Conservation (phyloP, 495 filamentous ascomycete genomes). For the Penicillium diatomitis region DNA sequence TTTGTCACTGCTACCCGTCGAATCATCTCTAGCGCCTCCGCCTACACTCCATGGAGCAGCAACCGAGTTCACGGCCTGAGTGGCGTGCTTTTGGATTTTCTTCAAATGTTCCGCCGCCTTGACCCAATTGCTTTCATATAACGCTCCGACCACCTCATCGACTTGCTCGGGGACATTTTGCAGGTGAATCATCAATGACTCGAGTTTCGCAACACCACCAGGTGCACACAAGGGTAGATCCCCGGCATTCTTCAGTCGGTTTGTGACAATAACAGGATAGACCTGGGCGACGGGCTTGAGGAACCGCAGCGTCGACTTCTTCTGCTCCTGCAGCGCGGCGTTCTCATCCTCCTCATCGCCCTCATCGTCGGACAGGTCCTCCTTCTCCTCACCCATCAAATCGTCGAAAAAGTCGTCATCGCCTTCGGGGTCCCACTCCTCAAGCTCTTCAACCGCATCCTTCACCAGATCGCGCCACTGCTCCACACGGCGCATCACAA, state of each 20-base stretch:
- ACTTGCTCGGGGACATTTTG: constrained; percentile 33
- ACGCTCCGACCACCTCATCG: constrained; percentile 40
- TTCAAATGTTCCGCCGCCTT: constrained; percentile 19
- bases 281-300: constrained; percentile 36
- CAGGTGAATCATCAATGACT: constrained; percentile 24
- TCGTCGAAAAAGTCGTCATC: constrained; percentile 46
- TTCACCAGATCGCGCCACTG: constrained; percentile 61
- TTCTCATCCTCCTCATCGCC: constrained; percentile 27
- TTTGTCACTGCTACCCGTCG: constrained; percentile 28
- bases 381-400: constrained; percentile 25
- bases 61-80: constrained; percentile 21
- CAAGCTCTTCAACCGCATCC: constrained; percentile 75
- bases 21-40: neutral
- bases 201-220: constrained; percentile 15
- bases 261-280: constrained; percentile 29
- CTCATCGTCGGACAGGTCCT: constrained; percentile 36
- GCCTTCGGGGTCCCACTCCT: constrained; percentile 71
- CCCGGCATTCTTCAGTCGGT: constrained; percentile 26
- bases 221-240: constrained; percentile 8
- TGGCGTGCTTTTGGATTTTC: constrained; percentile 19
- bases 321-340: constrained; percentile 24
- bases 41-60: constrained; percentile 16
- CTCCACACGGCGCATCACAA: constrained; percentile 52
- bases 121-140: constrained; percentile 35
- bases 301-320: constrained; percentile 29